Conservation (phyloP, 441 rosid genomes). For the Iberis amara region DNA sequence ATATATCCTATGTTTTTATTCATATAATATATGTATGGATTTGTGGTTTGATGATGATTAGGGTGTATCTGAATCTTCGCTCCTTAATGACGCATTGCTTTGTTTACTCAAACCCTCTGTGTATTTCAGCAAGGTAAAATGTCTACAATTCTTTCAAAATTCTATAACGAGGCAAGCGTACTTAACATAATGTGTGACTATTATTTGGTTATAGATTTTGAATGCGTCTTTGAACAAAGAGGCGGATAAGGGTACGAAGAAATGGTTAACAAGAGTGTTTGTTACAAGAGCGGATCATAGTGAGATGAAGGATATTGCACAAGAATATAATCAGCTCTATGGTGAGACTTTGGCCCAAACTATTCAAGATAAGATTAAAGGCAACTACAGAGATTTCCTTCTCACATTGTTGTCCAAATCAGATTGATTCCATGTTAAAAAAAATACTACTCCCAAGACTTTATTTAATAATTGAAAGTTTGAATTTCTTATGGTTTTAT, state of each 20-base stretch:
- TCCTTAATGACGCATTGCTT: conserved; percentile 47
- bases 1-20: too few relatives aligned
- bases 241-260: conserved; percentile 47
- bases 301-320: conserved; percentile 53
- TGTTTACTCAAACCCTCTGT: conserved; percentile 61
- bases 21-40: too few relatives aligned
- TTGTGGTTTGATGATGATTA: conserved; percentile 30
- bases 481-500: not conserved
- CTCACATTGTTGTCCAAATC: conserved; percentile 46
- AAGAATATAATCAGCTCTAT: conserved; percentile 38
- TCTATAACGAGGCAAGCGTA: not conserved
- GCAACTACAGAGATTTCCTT: conserved; percentile 75
- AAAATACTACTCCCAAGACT: not conserved
- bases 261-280: conserved; percentile 62
- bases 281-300: conserved; percentile 57
- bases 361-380: conserved; percentile 50
- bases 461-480: too few relatives aligned
- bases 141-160: not conserved
- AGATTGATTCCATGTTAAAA: conserved; percentile 10
- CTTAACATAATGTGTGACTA: too few relatives aligned
- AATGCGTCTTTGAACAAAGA: conserved; percentile 46
- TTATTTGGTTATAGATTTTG: conserved; percentile 66
- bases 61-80: conserved; percentile 44
- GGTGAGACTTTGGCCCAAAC: conserved; percentile 46
- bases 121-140: conserved; percentile 62